Evolutionary conservation across 306 rosid species (phyloP).

Genomic region (Glycine soja): DNA sequence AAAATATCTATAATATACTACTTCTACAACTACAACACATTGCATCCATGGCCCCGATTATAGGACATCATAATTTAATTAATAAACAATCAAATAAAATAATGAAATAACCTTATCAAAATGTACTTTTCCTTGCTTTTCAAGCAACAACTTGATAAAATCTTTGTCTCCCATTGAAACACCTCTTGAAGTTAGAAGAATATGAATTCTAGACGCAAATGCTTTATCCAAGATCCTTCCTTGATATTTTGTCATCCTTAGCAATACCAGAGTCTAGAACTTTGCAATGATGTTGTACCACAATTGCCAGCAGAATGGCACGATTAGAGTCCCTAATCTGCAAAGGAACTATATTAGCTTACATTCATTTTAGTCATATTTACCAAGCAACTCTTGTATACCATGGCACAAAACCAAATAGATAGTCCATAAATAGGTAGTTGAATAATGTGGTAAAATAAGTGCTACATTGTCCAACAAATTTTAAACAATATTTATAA

Average conservation of each 20-base stretch:
- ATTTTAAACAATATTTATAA: slow-evolving; percentile 7
- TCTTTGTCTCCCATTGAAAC: slow-evolving; percentile 99
- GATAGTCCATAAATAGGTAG: slow-evolving; percentile 22
- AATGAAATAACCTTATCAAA: slow-evolving; percentile 67
- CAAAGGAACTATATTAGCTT: slow-evolving; percentile 49
- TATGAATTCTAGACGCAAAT: slow-evolving; percentile 73
- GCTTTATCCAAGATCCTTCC: slow-evolving; percentile 75
- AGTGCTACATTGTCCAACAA: slow-evolving; percentile 1
- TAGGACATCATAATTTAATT: background rate
- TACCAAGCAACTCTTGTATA: slow-evolving; percentile 27
- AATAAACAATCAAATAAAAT: slow-evolving; percentile 23
- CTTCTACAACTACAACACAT: slow-evolving; percentile 37
- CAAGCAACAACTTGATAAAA: slow-evolving; percentile 82
- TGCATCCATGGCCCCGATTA: slow-evolving; percentile 29
- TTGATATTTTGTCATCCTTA: slow-evolving; percentile 76
- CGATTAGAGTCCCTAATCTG: slow-evolving; percentile 98
- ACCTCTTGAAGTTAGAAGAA: slow-evolving; percentile 96
- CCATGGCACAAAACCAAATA: slow-evolving; percentile 27
- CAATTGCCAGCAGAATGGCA: slow-evolving; percentile 89
- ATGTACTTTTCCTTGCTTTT: slow-evolving; percentile 74
- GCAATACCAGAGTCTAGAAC: slow-evolving; percentile 84
- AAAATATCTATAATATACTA: slow-evolving; percentile 10
- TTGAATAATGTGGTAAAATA: background rate
- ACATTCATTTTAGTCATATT: slow-evolving; percentile 24
- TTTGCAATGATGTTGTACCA: slow-evolving; percentile 75